Evolutionary conservation across 495 filamentous ascomycete species (phyloP), one percentile per base, ranked within the genome.

Genomic region (Penicilliopsis zonata): DNA sequence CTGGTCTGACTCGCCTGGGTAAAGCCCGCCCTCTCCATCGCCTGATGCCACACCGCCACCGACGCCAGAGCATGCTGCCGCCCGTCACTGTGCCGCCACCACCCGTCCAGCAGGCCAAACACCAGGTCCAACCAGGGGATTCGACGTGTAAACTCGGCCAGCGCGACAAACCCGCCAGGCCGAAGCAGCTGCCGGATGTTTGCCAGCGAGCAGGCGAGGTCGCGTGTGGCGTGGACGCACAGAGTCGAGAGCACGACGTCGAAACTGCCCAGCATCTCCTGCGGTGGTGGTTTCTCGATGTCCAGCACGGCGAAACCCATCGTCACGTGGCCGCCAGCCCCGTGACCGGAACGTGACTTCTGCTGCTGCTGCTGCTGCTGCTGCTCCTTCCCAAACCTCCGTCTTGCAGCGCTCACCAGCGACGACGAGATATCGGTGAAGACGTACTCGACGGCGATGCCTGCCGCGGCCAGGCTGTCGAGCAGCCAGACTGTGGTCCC

Each of bases 71-170:
- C 64, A 41, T 74, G 66, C 3, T 24, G 34, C 0, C 66, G 57
- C 2, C 67, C 65, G 39, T 74, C 69, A 3, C 57, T 53, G 10
- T 64, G 63, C 9, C 62, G 44, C 69, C 69, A 72, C 70, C 70
- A 74, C 5, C 69, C 67, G 13, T 67, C 59, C 0, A 72, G 51
- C 5, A 67, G 40, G 2, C 67, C 67, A 32, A 63, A 70, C 8
- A 65, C 50, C 16, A 74, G 31, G 31, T 74, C 67, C 9, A 65
- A 47, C 43, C 57, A 67, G 35, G 52, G 52, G 0, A 59, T 28
- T 2, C 43, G 30, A 24, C 30, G 30, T 3, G 60, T 67, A 46
- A 67, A 55, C 29, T 69, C 66, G 2, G 61, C 35, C 35, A 67
- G 36, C 26, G 57, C 34, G 0, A 67, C 22, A 9, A 65, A 52